These are phyloP conservation scores for Polysphondylium violaceum DNA, from an alignment of 78 protist genomes.

Conservation along the genomic window DNA sequence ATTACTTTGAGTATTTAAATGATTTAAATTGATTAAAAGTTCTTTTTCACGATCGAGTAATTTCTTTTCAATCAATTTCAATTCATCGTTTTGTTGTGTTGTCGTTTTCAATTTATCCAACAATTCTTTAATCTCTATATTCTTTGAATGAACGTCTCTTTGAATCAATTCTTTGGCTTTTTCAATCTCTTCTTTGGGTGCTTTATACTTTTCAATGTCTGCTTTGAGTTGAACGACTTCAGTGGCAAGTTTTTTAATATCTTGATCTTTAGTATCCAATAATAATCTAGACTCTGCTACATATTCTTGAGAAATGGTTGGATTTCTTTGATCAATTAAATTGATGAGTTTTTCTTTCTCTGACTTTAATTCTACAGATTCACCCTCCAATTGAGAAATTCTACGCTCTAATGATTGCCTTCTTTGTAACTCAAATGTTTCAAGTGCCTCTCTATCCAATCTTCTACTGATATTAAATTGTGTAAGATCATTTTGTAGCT, in stretches of 20 bases:
- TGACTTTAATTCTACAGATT: conserved; percentile 36
- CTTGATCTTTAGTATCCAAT: conserved; percentile 43
- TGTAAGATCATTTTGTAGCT: conserved; percentile 44
- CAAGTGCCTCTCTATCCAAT: conserved; percentile 31
- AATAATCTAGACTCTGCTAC: conserved; percentile 34
- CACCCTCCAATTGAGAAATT: conserved; percentile 25
- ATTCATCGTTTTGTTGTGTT: conserved; percentile 11
- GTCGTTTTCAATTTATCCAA: conserved; percentile 6
- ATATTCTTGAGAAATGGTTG: conserved; percentile 37
- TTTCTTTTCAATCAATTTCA: conserved; percentile 38
- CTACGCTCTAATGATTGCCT: conserved; percentile 40
- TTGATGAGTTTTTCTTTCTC: conserved; percentile 64
- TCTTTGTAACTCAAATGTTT: conserved; percentile 32
- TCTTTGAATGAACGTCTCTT: conserved; percentile 32
- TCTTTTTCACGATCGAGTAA: conserved; percentile 24
- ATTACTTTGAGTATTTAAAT: conserved; percentile 28
- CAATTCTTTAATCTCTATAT: conserved; percentile 19
- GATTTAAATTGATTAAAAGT: conserved; percentile 18
- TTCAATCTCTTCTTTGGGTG: conserved; percentile 28
- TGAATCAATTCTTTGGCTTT: background rate
- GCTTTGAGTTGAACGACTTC: conserved; percentile 28
- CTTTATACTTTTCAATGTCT: conserved; percentile 4
- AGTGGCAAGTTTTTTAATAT: conserved; percentile 37
- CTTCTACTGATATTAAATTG: conserved; percentile 38
- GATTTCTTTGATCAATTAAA: conserved; percentile 53